Conservation (phyloP, 176 grass and related monocot genomes). For the Aegilops bicornis region DNA sequence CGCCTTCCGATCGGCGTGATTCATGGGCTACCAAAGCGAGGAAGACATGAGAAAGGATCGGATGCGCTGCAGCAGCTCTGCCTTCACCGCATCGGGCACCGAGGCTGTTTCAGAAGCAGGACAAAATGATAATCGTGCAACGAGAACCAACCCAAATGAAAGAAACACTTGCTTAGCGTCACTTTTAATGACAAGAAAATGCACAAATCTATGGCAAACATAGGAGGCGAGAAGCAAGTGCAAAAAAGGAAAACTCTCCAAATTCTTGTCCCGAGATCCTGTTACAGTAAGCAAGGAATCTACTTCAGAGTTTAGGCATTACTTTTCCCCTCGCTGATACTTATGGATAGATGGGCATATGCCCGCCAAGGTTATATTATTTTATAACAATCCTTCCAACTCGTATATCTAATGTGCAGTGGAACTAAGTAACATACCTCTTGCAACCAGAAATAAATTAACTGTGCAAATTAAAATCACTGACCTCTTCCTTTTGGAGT, state of each 20-base stretch:
- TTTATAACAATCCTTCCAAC: background rate
- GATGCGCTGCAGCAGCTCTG: slow-evolving; percentile 89
- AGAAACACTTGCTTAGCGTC: background rate
- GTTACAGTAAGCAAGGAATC: background rate
- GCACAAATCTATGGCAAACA: background rate
- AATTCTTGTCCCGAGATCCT: background rate
- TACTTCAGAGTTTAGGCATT: background rate
- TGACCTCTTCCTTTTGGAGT: slow-evolving; percentile 94
- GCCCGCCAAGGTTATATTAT: background rate
- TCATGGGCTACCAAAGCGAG: slow-evolving; percentile 55
- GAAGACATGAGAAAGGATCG: slow-evolving; percentile 78
- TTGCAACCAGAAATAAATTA: slow-evolving; percentile 15
- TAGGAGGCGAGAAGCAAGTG: background rate
- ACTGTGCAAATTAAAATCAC: slow-evolving; percentile 13
- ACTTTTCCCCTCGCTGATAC: background rate
- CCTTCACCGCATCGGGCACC: slow-evolving; percentile 93
- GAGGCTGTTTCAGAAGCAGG: slow-evolving; percentile 57
- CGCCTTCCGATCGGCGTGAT: background rate
- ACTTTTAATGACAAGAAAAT: background rate
- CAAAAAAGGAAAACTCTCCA: background rate
- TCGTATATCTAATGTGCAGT: background rate
- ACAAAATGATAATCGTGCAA: slow-evolving; percentile 1
- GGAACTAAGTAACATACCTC: background rate
- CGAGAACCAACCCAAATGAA: background rate
- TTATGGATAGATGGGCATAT: background rate